A percentile compares a stretch with the other conserved stretches of the same genome.
Evolutionary conservation across 495 filamentous ascomycete genomes (phyloP).

Genomic region (Wilcoxina mikolae): DNA sequence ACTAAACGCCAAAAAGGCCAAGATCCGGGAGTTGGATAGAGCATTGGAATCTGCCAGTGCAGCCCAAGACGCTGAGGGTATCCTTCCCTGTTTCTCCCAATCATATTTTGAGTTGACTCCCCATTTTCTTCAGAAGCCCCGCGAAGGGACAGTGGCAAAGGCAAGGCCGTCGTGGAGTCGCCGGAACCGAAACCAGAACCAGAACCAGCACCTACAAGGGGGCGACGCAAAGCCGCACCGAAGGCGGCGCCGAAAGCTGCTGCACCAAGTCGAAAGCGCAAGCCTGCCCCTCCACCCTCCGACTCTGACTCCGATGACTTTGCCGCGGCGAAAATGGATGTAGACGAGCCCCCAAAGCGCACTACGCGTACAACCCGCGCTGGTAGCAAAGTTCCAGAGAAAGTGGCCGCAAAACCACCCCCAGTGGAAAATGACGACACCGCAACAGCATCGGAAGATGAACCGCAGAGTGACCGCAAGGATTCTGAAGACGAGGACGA

Average conservation of each 20-base stretch:
- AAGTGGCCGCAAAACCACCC: slow-evolving; percentile 14
- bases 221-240: neutral
- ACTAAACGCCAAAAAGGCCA: slow-evolving; percentile 23
- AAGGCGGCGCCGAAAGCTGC: slow-evolving; percentile 13
- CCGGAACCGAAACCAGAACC: neutral
- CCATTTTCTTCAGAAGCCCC: neutral
- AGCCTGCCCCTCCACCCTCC: slow-evolving; percentile 9
- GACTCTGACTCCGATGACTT: slow-evolving; percentile 20
- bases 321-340: slow-evolving; percentile 13
- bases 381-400: slow-evolving; percentile 1
- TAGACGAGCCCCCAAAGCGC: slow-evolving; percentile 12
- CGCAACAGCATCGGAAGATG: slow-evolving; percentile 9
- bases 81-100: neutral
- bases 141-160: no score
- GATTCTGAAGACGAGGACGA: slow-evolving; percentile 28
- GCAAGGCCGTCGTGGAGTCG: no score
- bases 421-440: neutral
- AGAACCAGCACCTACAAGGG: neutral
- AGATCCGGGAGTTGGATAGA: slow-evolving; percentile 21
- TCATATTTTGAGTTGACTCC: neutral
- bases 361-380: neutral
- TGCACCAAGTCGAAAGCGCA: slow-evolving; percentile 13
- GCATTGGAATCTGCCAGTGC: neutral
- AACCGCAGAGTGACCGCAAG: slow-evolving; percentile 20
- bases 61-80: neutral